Conservation (phyloP, 805 yeast species). For the Myxozyma mucilagina region DNA sequence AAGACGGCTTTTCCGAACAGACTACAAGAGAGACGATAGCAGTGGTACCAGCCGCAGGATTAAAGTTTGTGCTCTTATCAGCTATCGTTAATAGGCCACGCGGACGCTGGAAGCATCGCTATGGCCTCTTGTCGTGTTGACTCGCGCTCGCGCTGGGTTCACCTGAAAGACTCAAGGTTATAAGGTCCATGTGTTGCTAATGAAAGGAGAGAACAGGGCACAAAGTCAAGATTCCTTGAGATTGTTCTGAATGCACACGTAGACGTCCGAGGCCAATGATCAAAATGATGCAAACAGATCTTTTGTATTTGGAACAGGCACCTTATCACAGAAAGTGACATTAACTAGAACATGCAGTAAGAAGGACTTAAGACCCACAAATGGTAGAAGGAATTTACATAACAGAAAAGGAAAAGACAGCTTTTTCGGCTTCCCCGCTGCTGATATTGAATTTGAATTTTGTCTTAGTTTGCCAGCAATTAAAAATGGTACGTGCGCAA, state of each 20-base stretch:
- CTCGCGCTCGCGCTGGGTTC: constrained; percentile 7
- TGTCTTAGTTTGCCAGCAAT: not conserved
- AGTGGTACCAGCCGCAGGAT: not conserved
- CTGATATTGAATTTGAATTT: not conserved
- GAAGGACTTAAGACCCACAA: not conserved
- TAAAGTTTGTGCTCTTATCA: not conserved
- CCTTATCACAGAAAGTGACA: not conserved
- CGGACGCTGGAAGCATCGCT: not conserved
- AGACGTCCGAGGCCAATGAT: not conserved
- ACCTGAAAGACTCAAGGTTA: not conserved
- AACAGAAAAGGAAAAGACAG: not conserved
- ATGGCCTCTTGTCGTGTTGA: not conserved
- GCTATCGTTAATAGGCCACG: constrained; percentile 2
- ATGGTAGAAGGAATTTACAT: not conserved
- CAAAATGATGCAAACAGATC: not conserved
- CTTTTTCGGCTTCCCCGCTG: not conserved
- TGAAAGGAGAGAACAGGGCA: not conserved
- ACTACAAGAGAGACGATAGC: not conserved
- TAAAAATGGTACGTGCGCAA: constrained; percentile 1
- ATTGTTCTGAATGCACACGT: not conserved
- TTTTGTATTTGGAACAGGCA: not conserved
- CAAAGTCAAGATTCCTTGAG: no score
- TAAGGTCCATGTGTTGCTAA: not conserved
- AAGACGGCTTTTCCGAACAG: no score
- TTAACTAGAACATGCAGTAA: not conserved